Evolutionary conservation across 192 early-diverging fungal genomes (phyloP), one percentile per base, ranked within the genome.

Genomic region (Cladochytrium replicatum): DNA sequence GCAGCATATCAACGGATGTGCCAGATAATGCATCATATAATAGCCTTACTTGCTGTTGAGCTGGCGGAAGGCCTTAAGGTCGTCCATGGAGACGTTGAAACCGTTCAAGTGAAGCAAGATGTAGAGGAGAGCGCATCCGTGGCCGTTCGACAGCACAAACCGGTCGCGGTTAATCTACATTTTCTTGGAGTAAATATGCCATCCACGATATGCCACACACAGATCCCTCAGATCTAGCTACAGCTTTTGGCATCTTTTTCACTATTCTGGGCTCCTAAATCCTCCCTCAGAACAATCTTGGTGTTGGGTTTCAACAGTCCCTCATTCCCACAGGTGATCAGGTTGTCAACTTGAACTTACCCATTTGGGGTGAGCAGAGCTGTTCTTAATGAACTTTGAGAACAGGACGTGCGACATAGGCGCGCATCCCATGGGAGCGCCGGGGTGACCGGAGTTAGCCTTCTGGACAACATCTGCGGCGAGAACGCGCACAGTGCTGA

Each of bases 391-490:
- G 63, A 82, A 85, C 34, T 70, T 72, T n/a, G 82, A 81, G 62
- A 91, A 99, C 38, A 97, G 66, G 38, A 86, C 69, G 50, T 93
- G 85, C 8, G 86, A 87, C 78, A 99, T 84, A 6, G 92, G 92
- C 40, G 93, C 95, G 51, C 86, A 93, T 11, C 95, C 95, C 86
- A 99, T 93, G 7, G 95, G 95, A 27, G 92, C 92, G 46, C 94
- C 93, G 32, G 92, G 91, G 54, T 99, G 95, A 8, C 95, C 95
- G 42, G 87, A 89, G 64, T 89, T 90, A 60, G 88, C 81, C 54
- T 81, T 82, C 45, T 83, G 79, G 23, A 90, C 87, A 48, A 82
- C 82, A 71, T 96, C 93, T 23, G 88, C 85, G 21, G 91, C 81
- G 17, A 96, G 68, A 11, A 74, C 75, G 61, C 93, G 85, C 69